Evolutionary conservation across 202 grass and related monocot species (phyloP).

Genomic region (Tripidium arundinaceum): DNA sequence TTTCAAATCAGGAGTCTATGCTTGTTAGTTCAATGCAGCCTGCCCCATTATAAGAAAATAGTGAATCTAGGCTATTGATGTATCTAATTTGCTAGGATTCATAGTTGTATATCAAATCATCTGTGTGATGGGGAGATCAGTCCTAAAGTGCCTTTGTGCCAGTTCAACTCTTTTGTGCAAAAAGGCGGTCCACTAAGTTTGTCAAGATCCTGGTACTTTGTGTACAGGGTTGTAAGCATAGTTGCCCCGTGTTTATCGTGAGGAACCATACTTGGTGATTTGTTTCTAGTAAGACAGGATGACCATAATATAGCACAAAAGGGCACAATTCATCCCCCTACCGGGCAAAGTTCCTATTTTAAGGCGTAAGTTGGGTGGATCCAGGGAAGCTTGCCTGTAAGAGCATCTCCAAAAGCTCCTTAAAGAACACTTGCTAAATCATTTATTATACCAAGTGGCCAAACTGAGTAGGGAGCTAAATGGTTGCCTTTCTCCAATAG

Average conservation of each 20-base stretch:
- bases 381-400: neutral
- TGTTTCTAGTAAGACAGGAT: neutral
- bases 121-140: neutral
- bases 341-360: neutral
- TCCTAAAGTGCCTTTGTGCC: slow-evolving; percentile 6
- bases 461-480: neutral
- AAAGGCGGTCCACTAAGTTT: neutral
- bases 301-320: neutral
- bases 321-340: neutral
- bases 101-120: neutral
- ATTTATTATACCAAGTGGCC: neutral
- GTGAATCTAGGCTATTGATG: neutral
- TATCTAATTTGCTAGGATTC: neutral
- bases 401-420: neutral
- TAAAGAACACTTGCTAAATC: neutral
- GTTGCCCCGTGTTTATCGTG: neutral
- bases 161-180: slow-evolving; percentile 6
- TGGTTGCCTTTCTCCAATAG: neutral
- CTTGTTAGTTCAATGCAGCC: neutral
- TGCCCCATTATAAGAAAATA: neutral
- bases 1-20: neutral
- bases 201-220: slow-evolving; percentile 6
- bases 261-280: neutral
- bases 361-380: neutral
- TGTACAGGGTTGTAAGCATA: neutral